Base-by-base conservation (phyloP, 2,329 filamentous ascomycete genomes). In the Ceratocystis papillata region DNA sequence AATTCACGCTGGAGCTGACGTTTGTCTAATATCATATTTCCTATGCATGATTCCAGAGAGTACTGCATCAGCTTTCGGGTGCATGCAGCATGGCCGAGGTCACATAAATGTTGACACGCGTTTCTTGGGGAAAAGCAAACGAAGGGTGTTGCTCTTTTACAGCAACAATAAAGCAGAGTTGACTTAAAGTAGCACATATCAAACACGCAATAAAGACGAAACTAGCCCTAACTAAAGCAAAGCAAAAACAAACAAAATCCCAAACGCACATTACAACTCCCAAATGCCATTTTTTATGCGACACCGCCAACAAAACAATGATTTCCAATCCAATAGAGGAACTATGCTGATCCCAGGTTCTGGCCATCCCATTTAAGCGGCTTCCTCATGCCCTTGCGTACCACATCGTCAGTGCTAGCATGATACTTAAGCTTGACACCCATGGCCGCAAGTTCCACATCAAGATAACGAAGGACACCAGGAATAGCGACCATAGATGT, bases 391-490 rank as follows among this genome's bases (percentile, higher is more conserved):
- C 81, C 80, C 73, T 80, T 83, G 62, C 81, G 78, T 65, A 81
- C 79, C 71, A 79, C 81, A 70, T 97, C 88, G 75, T 87, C 87
- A 74, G 77, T 78, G 70, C 81, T 79, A 53, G 85, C 76, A 66
- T 78, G 78, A 71, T 96, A 97, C 80, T 90, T 96, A 77, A 99
- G 84, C 77, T 91, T 88, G 65, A 99, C 87, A 64, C 94, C 94
- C 94, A 99, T 99, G 66, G 91, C 91, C 45, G 92, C 90, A 71
- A 99, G 79, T 77, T 99, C 94, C 22, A 96, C 92, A 77, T 99
- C 94, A 70, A 99, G 77, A 78, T 88, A 97, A 77, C 89, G 90
- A 75, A 99, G 78, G 65, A 96, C 94, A 69, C 92, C 93, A 0
- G 94, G 94, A 17, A 99, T 89, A 65, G 91, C 92, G 45, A 99